These are phyloP conservation scores for Umbellularia californica DNA, from an alignment of 164 flowering plant genomes.

Conservation along the genomic window DNA sequence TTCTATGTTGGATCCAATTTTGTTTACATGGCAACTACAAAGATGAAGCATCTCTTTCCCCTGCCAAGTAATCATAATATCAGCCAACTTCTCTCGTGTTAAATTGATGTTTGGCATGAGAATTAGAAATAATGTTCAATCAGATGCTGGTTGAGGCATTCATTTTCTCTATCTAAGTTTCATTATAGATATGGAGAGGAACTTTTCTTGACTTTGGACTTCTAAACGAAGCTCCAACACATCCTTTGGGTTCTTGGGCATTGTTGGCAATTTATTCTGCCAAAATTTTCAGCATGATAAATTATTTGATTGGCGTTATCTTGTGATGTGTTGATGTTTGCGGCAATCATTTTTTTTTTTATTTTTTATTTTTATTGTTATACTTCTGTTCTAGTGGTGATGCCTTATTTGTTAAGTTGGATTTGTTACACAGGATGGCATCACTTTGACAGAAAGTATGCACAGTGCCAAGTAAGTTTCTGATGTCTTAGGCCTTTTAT, in stretches of 20 bases:
- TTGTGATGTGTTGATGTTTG: too few species aligned
- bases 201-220: neutral
- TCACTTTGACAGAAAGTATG: conserved; percentile 62
- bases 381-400: neutral
- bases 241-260: neutral
- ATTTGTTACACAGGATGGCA: conserved; percentile 45
- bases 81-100: too few species aligned
- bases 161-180: neutral
- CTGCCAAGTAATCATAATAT: too few species aligned
- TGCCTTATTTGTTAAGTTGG: conserved; percentile 7
- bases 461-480: conserved; percentile 67
- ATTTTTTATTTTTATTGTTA: neutral
- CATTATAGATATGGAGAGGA: neutral
- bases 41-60: too few species aligned
- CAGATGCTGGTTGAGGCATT: neutral
- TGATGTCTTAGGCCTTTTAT: neutral
- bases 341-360: neutral
- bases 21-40: too few species aligned
- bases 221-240: neutral
- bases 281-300: neutral
- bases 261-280: neutral
- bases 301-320: too few species aligned
- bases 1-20: too few species aligned
- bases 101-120: neutral
- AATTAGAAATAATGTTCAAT: neutral